Evolutionary conservation across 257 asterid species (phyloP), one percentile per base, ranked within the genome.

Genomic region (Eucommia ulmoides): DNA sequence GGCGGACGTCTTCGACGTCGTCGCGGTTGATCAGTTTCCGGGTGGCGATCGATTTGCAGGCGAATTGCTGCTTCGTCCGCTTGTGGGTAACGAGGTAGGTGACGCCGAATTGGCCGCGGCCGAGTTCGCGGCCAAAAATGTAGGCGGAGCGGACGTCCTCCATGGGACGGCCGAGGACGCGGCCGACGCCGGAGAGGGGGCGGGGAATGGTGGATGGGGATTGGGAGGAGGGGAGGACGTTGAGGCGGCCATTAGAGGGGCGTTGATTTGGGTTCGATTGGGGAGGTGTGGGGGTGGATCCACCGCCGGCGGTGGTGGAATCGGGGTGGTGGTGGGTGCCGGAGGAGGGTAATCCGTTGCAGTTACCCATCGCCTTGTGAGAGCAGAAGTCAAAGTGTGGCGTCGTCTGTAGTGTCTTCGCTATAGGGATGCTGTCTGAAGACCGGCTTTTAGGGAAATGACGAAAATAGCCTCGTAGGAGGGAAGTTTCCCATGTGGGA

Each of bases 71-170:
- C 53, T 82, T 68, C 50, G 94, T 77, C 54, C 52, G 26, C 46
- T 74, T 81, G 72, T 76, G 80, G 33, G 82, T 86, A 3, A 77
- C 92, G 49, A 77, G 78, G 47, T 77, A 77, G 15, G 88, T 86
- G 7, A 86, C 92, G n/a, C 96, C 96, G 68, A 82, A 86, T 52
- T 86, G 94, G 0, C 96, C 96, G 14, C 96, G 94, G 22, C 96
- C 96, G 8, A 86, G 85, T 50, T 82, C 92, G n/a, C 81, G 74
- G 45, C 86, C 88, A 48, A 86, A 86, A 19, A 60, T 63, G 86
- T 80, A 86, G 69, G 41, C 54, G 48, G 79, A 62, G 56, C 69
- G 80, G 48, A 80, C 62, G 35, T 86, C 94, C 50, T 85, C 74
- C 75, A 86, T 65, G 22, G 86, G 92, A 10, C 86, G 80, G 65